phyloP scores from a whole-genome alignment of 345 rosid genomes.

The Gossypium sturtianum region DNA sequence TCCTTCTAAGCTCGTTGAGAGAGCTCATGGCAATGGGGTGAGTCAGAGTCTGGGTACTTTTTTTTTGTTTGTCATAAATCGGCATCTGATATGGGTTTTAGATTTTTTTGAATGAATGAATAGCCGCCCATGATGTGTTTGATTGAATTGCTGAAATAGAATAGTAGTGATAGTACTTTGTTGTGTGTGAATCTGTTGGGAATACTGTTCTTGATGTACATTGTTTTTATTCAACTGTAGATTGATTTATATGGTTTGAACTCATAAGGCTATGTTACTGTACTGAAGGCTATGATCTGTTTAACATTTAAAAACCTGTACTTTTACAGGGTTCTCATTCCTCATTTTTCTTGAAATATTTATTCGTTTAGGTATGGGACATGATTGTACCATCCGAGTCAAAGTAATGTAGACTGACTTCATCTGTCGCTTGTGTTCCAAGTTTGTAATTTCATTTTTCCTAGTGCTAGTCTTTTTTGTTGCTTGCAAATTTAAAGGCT shows the following conservation, averaged over 20 bases:
- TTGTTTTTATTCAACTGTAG: neutral
- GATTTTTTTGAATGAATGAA: neutral
- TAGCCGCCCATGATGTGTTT: neutral
- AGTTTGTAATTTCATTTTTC: neutral
- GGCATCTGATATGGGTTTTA: neutral
- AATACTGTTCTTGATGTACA: neutral
- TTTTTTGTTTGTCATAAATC: neutral
- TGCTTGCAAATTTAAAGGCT: neutral
- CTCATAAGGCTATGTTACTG: neutral
- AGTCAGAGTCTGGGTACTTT: constrained; percentile 15
- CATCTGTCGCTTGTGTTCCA: no score
- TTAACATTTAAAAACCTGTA: neutral
- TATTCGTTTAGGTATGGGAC: no score
- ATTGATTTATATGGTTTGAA: neutral
- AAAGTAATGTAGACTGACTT: no score
- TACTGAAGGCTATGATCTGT: neutral
- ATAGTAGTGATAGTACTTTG: neutral
- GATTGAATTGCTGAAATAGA: neutral
- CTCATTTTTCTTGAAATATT: neutral
- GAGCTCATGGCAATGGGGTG: constrained; percentile 85
- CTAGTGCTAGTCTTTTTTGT: neutral
- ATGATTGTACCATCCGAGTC: no score
- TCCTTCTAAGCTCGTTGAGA: constrained; percentile 85
- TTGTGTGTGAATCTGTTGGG: neutral
- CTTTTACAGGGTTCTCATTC: neutral